Conservation (phyloP, 2,329 filamentous ascomycete species). For the Chaetomiaceae sp. region DNA sequence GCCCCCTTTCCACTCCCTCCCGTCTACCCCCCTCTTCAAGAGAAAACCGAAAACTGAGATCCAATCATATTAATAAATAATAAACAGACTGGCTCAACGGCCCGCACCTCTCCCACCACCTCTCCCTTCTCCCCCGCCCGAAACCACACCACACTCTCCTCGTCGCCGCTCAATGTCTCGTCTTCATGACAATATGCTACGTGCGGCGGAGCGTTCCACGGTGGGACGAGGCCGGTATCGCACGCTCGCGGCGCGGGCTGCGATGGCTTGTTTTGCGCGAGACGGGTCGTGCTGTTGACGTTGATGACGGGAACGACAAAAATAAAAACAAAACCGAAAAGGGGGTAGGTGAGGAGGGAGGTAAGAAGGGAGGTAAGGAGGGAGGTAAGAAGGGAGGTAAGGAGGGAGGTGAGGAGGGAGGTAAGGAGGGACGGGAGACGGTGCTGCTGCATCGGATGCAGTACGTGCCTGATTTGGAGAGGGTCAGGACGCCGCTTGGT, state of each 20-base stretch:
- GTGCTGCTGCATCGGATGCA: conserved; percentile 18
- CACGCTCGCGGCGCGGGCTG: conserved; percentile 17
- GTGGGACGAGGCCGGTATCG: conserved; percentile 46
- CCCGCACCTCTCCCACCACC: conserved; percentile 51
- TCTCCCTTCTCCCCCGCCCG: conserved; percentile 53
- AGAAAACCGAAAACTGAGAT: too few species aligned
- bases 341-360: too few species aligned
- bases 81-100: conserved; percentile 74
- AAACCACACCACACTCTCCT: conserved; percentile 57
- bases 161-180: conserved; percentile 60
- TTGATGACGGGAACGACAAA: too few species aligned
- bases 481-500: not conserved
- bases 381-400: too few species aligned
- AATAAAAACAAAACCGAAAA: too few species aligned
- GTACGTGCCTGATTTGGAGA: conserved; percentile 17
- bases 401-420: too few species aligned
- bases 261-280: conserved; percentile 5
- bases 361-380: too few species aligned
- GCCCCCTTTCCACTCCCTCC: too few species aligned
- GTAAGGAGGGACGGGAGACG: not conserved
- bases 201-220: conserved; percentile 34
- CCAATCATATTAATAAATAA: too few species aligned
- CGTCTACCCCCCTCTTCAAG: too few species aligned
- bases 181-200: conserved; percentile 55
- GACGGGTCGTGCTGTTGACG: too few species aligned